Base-by-base conservation (phyloP, 768 basidiomycete genomes). In the Tylopilus intermedius region DNA sequence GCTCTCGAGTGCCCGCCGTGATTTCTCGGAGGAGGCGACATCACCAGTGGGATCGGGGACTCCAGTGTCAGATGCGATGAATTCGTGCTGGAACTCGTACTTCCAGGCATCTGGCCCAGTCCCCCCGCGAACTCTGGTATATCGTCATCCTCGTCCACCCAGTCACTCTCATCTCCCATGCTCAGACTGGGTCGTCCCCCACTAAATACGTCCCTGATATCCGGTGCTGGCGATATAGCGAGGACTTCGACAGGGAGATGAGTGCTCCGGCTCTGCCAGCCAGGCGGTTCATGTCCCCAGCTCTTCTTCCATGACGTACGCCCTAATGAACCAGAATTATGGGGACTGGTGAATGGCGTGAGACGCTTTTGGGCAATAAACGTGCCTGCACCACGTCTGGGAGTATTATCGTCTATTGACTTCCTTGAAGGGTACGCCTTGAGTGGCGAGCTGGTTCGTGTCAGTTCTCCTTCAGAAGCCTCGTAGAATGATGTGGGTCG, bases 81-180 rank as follows among this genome's bases (percentile, higher is more conserved):
- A 30, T 63, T 62, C 45, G 60, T 35, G 33, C 58, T 62, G 10
- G 66, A 58, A 22, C 61, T 64, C 33, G 72, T 61, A 15, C 64
- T 62, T 39, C 64, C 58, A 9, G 67, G 64, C 56, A 68, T 67
- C 38, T 93, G 90, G 0, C 90, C 90, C 29, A 93, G 67, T 5
- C 90, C 90, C 44, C 88, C 89, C 13, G 81, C 84, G 70, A 89
- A 91, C 24, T 80, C 74, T 8, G 82, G 72, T 18, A 70, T 69
- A 59, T 90, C 88, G 7, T 91, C 90, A 39, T 93, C 90, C 60
- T 90, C 88, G 60, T 92, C 90, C 13, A 90, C 85, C 90, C 90
- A 92, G 57, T 91, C 89, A 43, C 84, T 85, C 60, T 92, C 90
- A 61, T 90, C 90, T 8, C 86, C 86, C 47, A 77, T 66, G 59